phyloP scores from a whole-genome alignment of 2,329 filamentous ascomycete genomes.

The Ophiognomonia clavigignenti-juglandacearum region DNA sequence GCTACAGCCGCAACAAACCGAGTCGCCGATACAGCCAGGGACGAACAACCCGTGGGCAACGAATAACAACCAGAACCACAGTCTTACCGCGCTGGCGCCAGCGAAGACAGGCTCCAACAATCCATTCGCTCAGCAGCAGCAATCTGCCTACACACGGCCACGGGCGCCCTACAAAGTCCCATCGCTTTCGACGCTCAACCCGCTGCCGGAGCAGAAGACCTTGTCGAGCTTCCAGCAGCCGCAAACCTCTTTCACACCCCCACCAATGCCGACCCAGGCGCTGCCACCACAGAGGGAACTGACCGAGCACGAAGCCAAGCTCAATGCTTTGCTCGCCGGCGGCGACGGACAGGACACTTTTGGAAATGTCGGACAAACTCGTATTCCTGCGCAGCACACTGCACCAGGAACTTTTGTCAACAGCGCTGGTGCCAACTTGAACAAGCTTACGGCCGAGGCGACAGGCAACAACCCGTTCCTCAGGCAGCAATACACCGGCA shows the following conservation, averaged over 20 bases:
- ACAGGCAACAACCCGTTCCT: conserved; percentile 89
- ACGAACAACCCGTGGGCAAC: conserved; percentile 94
- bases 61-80: conserved; percentile 50
- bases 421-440: conserved; percentile 78
- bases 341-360: conserved; percentile 97
- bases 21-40: conserved; percentile 65
- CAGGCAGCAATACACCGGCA: conserved; percentile 75
- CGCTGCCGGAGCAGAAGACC: conserved; percentile 79
- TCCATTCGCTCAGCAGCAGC: conserved; percentile 64
- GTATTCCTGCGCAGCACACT: conserved; percentile 94
- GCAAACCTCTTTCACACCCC: conserved; percentile 35
- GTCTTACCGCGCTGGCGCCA: conserved; percentile 64
- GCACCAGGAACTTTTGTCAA: conserved; percentile 96
- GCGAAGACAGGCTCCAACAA: conserved; percentile 96
- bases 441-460: conserved; percentile 63
- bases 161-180: conserved; percentile 48
- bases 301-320: conserved; percentile 63
- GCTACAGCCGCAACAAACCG: conserved; percentile 47
- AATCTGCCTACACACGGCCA: conserved; percentile 57
- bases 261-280: conserved; percentile 32
- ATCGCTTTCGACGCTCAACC: conserved; percentile 65
- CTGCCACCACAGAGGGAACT: conserved; percentile 50
- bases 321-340: conserved; percentile 79
- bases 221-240: conserved; percentile 55
- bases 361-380: conserved; percentile 92